phyloP scores from a whole-genome alignment of 83 land plant species.

The Diphasiastrum complanatum region DNA sequence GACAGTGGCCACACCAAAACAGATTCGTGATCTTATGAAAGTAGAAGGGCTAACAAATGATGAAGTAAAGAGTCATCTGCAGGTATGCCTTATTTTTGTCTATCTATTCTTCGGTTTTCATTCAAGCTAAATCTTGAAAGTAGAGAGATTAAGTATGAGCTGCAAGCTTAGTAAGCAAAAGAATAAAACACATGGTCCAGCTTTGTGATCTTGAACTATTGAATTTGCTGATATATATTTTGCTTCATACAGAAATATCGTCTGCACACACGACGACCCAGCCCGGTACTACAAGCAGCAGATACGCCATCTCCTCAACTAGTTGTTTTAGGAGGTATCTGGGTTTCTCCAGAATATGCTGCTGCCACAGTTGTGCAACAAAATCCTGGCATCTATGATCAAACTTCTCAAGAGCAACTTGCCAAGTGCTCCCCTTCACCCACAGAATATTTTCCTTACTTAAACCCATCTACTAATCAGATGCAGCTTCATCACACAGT shows the following conservation, averaged over 20 bases:
- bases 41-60: conserved; percentile 51
- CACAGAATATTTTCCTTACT: too few species aligned
- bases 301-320: conserved; percentile 25
- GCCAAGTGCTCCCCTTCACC: too few species aligned
- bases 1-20: conserved; percentile 46
- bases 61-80: conserved; percentile 48
- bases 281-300: conserved; percentile 17
- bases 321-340: conserved; percentile 33
- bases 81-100: conserved; percentile 19
- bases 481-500: too few species aligned
- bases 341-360: conserved; percentile 32
- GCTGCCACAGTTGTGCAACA: not conserved
- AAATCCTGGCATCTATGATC: too few species aligned
- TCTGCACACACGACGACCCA: conserved; percentile 34
- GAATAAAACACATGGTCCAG: too few species aligned
- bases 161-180: too few species aligned
- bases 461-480: too few species aligned
- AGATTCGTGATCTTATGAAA: conserved; percentile 46
- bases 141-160: too few species aligned
- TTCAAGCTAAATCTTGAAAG: too few species aligned
- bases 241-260: conserved; percentile 43
- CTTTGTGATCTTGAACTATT: too few species aligned
- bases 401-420: too few species aligned
- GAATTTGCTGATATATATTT: too few species aligned
- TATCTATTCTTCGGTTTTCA: not conserved